Evolutionary conservation across 768 basidiomycete species (phyloP).

Genomic region (Phanerodontia chrysosporium): DNA sequence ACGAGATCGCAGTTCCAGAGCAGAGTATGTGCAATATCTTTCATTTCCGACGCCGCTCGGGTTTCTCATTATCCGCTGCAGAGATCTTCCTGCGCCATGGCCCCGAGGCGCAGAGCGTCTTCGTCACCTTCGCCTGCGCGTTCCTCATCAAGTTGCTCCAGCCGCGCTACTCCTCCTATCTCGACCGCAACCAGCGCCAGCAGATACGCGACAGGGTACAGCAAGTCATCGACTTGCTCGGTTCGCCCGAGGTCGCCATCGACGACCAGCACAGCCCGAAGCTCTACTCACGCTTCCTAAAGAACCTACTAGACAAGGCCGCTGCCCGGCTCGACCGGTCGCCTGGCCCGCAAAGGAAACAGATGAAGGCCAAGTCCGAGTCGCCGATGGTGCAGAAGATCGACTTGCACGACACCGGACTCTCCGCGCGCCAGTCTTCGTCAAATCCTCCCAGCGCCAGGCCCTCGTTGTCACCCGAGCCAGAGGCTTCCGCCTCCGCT

Average conservation of each 20-base stretch:
- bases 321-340: slow-evolving; percentile 14
- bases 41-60: neutral
- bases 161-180: slow-evolving; percentile 63
- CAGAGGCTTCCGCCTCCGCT: neutral
- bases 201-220: slow-evolving; percentile 64
- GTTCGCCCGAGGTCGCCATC: slow-evolving; percentile 65
- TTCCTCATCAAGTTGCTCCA: slow-evolving; percentile 87
- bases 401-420: slow-evolving; percentile 4
- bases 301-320: slow-evolving; percentile 51
- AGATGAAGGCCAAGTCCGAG: slow-evolving; percentile 9
- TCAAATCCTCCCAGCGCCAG: slow-evolving; percentile 4
- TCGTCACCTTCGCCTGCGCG: slow-evolving; percentile 75
- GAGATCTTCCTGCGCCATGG: slow-evolving; percentile 63
- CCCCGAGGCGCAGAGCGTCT: slow-evolving; percentile 76
- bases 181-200: slow-evolving; percentile 52
- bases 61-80: slow-evolving; percentile 19
- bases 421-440: neutral
- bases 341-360: neutral
- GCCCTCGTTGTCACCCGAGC: neutral
- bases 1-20: slow-evolving; percentile 23
- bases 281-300: slow-evolving; percentile 76
- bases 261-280: slow-evolving; percentile 81
- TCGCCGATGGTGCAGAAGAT: slow-evolving; percentile 5
- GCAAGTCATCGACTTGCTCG: slow-evolving; percentile 61
- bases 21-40: slow-evolving; percentile 13